phyloP scores from a whole-genome alignment of 129 eudicot species.

The Calendula officinalis region DNA sequence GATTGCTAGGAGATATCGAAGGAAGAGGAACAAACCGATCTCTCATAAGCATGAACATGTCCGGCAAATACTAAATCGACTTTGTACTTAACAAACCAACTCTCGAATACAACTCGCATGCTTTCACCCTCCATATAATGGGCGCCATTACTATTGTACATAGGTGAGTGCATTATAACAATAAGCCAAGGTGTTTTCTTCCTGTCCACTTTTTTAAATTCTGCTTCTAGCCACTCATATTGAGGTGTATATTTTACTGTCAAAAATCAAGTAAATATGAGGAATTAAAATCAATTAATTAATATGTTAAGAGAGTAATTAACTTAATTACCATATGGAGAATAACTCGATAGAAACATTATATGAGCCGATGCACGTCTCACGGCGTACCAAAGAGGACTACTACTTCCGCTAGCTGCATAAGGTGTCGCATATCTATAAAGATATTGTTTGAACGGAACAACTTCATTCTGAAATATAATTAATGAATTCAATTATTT shows the following conservation, averaged over 20 bases:
- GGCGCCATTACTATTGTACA: slow-evolving; percentile 63
- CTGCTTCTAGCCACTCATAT: slow-evolving; percentile 58
- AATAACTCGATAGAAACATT: slow-evolving; percentile 74
- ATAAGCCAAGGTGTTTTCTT: slow-evolving; percentile 85
- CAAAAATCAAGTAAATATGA: slow-evolving; percentile 3
- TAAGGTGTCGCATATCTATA: slow-evolving; percentile 78
- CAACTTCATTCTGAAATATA: slow-evolving; percentile 60
- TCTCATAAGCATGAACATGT: slow-evolving; percentile 90
- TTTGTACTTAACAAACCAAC: slow-evolving; percentile 63
- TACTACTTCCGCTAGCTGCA: slow-evolving; percentile 57
- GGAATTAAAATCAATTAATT: neutral
- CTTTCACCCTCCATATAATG: slow-evolving; percentile 86
- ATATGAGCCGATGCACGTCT: slow-evolving; percentile 83
- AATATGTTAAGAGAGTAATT: neutral
- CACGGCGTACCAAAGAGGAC: slow-evolving; percentile 78
- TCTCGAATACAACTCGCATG: slow-evolving; percentile 64
- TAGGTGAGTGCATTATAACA: slow-evolving; percentile 71
- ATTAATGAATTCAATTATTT: neutral
- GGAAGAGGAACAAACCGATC: slow-evolving; percentile 45
- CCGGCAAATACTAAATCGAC: slow-evolving; percentile 86
- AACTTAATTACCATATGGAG: slow-evolving; percentile 60
- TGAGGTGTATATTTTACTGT: slow-evolving; percentile 88
- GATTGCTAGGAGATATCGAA: too few species aligned
- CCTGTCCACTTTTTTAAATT: slow-evolving; percentile 61
- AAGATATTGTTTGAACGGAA: slow-evolving; percentile 66